These are phyloP conservation scores for Candida gigantensis DNA, from an alignment of 1,139 yeast genomes.

Conservation along the genomic window DNA sequence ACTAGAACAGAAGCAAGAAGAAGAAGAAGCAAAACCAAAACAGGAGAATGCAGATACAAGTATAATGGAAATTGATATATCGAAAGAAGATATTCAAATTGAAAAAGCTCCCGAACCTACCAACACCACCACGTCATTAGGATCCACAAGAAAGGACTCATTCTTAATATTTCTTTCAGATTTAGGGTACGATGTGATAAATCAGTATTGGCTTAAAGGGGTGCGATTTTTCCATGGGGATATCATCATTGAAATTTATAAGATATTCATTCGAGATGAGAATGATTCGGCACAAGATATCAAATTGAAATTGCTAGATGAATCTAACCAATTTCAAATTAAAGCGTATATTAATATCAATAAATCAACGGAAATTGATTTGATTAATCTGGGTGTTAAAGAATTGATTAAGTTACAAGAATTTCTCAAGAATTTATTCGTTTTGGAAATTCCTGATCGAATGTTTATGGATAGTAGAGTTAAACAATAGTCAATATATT, in stretches of 20 bases:
- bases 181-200: conserved; percentile 69
- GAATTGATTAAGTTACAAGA: conserved; percentile 63
- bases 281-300: conserved; percentile 22
- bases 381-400: conserved; percentile 63
- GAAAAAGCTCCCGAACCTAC: no score
- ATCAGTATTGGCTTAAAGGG: conserved; percentile 70
- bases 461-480: conserved; percentile 74
- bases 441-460: conserved; percentile 74
- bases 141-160: conserved; percentile 29
- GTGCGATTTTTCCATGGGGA: conserved; percentile 64
- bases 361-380: conserved; percentile 73
- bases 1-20: conserved; percentile 4
- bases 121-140: conserved; percentile 1
- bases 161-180: conserved; percentile 56
- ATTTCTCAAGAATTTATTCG: conserved; percentile 65
- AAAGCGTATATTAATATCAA: conserved; percentile 71
- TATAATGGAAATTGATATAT: conserved; percentile 16
- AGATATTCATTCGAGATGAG: conserved; percentile 48
- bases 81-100: conserved; percentile 4
- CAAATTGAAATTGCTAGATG: conserved; percentile 51
- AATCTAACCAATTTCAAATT: conserved; percentile 58
- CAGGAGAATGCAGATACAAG: conserved; percentile 2
- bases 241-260: conserved; percentile 60
- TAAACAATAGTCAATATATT: conserved; percentile 1
- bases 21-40: conserved; percentile 2